These are phyloP conservation scores for Neurospora terricola DNA, from an alignment of 495 filamentous ascomycete species.

Conservation along the genomic window DNA sequence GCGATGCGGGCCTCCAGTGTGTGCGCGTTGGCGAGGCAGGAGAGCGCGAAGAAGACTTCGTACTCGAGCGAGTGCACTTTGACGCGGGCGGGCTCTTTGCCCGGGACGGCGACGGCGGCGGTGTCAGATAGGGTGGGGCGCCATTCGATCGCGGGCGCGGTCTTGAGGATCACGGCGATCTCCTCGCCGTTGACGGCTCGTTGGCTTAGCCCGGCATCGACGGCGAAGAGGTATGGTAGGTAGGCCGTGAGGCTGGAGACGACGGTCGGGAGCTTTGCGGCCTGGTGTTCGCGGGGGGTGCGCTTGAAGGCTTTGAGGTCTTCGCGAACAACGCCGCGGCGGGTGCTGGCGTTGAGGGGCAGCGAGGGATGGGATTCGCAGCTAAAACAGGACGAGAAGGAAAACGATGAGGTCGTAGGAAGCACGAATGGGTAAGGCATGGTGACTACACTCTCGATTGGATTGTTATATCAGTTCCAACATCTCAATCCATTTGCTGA, in stretches of 20 bases:
- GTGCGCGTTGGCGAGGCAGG: constrained; percentile 64
- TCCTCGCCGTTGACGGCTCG: constrained; percentile 42
- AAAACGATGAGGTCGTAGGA: constrained; percentile 74
- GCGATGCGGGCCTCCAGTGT: constrained; percentile 55
- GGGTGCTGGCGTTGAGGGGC: constrained; percentile 62
- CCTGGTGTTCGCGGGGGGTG: constrained; percentile 54
- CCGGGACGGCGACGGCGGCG: constrained; percentile 41
- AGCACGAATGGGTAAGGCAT: constrained; percentile 84
- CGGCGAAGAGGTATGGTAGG: constrained; percentile 65
- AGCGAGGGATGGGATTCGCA: constrained; percentile 75
- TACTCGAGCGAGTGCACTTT: constrained; percentile 68
- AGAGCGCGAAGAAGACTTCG: constrained; percentile 70
- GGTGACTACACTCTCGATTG: constrained; percentile 7
- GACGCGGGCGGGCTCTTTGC: constrained; percentile 49
- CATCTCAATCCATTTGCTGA: background rate
- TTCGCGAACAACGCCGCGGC: constrained; percentile 67
- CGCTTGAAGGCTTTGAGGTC: constrained; percentile 76
- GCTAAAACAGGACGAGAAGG: constrained; percentile 60
- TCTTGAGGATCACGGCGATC: constrained; percentile 48
- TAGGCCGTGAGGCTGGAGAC: constrained; percentile 62
- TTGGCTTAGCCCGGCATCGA: constrained; percentile 58
- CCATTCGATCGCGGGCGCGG: constrained; percentile 62
- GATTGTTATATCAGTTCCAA: background rate
- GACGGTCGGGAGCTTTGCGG: constrained; percentile 54
- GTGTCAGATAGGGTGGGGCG: constrained; percentile 60